Evolutionary conservation across 2,329 filamentous ascomycete genomes (phyloP), one percentile per base, ranked within the genome.

Genomic region (Phyllosticta ampelicida): DNA sequence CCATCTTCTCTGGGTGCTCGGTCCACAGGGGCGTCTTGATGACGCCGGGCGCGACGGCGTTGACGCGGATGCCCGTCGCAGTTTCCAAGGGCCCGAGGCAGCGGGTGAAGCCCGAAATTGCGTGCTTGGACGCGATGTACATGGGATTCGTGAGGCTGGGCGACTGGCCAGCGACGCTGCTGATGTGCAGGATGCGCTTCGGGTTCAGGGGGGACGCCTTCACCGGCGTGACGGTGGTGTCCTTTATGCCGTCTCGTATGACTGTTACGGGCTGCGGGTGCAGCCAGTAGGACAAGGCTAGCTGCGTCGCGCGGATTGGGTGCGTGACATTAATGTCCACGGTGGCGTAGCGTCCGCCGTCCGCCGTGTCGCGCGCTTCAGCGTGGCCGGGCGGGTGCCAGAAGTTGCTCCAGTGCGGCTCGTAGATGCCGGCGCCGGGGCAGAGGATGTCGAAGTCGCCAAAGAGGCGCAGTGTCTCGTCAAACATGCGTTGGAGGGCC

Each of bases 21-120:
- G 77, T 81, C 80, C 81, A 85, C 5, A 85, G 68, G 6, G 82
- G 82, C 11, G 82, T 85, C 61, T 78, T 82, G 63, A 85, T 81
- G 1, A 84, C 68, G 0, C 82, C 82, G 0, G 82, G 82, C 16
- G 81, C 80, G 2, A 85, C 81, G 5, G 77, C 81, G 19, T 81
- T 83, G 16, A 85, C 80, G 0, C 81, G 70, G 55, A 85, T 81
- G 0, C 78, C 79, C 21, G 79, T 63, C 0, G 64, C 65, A 1
- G 69, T 56, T 20, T 83, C 80, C 5, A 84, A 73, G 1, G 71
- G 67, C 0, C 70, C 77, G 13, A 85, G 65, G 3, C 73, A 74
- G 57, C 80, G 76, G 4, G 83, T 73, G 66, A 73, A 77, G 10
- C 74, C 75, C 19, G 70, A 73, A 58, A 79, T 70, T 11, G 67